Evolutionary conservation across 2,329 filamentous ascomycete species (phyloP).

Genomic region (Microdochium nivale): DNA sequence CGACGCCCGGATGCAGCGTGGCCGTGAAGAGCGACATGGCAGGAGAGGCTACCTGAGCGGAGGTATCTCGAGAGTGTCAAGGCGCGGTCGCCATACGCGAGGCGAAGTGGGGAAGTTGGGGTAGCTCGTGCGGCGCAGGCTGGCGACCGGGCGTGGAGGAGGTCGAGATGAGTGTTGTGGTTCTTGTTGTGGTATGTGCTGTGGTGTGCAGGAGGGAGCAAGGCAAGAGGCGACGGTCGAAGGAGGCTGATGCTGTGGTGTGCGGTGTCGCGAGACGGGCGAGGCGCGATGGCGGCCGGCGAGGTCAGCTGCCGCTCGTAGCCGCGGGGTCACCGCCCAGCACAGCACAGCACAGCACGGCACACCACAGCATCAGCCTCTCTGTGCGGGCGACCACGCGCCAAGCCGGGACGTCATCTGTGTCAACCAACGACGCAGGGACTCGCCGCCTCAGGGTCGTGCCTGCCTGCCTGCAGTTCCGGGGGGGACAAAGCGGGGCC

Average conservation of each 20-base stretch:
- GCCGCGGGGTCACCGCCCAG: not conserved
- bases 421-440: no score
- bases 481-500: no score
- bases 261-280: not conserved
- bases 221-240: not conserved
- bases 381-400: not conserved
- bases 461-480: no score
- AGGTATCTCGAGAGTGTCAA: not conserved
- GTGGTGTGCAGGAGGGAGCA: not conserved
- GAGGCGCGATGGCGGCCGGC: not conserved
- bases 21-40: constrained; percentile 22
- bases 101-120: not conserved
- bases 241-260: not conserved
- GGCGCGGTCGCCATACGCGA: not conserved
- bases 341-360: no score
- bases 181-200: not conserved
- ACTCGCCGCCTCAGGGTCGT: no score
- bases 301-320: not conserved
- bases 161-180: not conserved
- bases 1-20: constrained; percentile 19
- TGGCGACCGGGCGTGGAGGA: not conserved
- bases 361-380: no score
- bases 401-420: not conserved
- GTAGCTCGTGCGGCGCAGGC: not conserved
- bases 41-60: not conserved